phyloP scores from a whole-genome alignment of 2,329 filamentous ascomycete genomes.

The Sporothrix schenckii region DNA sequence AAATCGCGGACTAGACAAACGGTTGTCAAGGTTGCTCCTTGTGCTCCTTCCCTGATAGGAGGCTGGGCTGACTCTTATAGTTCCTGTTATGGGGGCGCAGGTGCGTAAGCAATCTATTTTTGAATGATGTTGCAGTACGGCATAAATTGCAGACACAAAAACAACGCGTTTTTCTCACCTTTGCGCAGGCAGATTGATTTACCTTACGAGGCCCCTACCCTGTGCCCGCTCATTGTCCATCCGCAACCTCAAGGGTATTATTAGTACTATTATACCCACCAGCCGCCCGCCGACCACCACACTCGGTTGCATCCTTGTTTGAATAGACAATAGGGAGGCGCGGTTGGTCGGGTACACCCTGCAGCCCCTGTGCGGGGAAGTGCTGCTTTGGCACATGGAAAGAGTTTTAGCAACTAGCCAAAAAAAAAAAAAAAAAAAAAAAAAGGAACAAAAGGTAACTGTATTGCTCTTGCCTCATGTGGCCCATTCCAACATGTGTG shows the following conservation, averaged over 20 bases:
- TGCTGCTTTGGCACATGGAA: background rate
- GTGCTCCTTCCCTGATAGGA: constrained; percentile 9
- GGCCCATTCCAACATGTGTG: background rate
- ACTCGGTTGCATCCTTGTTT: too few species aligned
- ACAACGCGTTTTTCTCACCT: too few species aligned
- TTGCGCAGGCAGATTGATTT: too few species aligned
- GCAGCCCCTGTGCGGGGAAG: constrained; percentile 4
- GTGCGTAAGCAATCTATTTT: constrained; percentile 13
- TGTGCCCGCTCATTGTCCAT: too few species aligned
- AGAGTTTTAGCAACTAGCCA: background rate
- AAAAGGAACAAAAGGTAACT: constrained; percentile 1
- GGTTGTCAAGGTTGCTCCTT: background rate
- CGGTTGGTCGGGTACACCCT: background rate
- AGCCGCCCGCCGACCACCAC: too few species aligned
- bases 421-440: constrained; percentile 8
- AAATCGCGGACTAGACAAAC: background rate
- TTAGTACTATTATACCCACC: too few species aligned
- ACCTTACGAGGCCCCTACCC: too few species aligned
- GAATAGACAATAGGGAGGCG: too few species aligned
- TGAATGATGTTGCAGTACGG: too few species aligned
- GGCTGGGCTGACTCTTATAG: constrained; percentile 3
- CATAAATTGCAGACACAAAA: too few species aligned
- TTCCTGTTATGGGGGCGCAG: background rate
- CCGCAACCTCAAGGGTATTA: too few species aligned
- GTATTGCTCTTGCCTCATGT: background rate